phyloP scores from a whole-genome alignment of 139 green algal species.

The Limnomonas spitsbergensis region DNA sequence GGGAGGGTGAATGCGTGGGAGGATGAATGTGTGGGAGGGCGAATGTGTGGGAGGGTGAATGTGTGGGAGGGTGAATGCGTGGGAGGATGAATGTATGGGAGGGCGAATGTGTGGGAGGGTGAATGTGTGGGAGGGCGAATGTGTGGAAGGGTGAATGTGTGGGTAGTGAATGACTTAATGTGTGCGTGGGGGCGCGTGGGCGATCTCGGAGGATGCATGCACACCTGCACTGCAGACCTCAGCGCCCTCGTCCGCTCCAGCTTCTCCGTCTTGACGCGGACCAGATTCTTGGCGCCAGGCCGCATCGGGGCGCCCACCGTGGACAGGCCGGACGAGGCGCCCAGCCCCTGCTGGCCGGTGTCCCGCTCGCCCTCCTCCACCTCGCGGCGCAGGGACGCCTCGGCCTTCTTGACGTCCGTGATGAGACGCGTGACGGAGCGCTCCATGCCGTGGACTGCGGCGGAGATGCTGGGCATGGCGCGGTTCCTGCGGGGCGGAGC shows the following conservation, averaged over 20 bases:
- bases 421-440: constrained; percentile 29
- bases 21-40: too few relatives aligned
- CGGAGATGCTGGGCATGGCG: background rate
- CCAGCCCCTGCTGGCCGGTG: constrained; percentile 2
- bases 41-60: too few relatives aligned
- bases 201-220: too few relatives aligned
- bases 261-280: constrained; percentile 41
- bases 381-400: constrained; percentile 29
- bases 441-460: constrained; percentile 17
- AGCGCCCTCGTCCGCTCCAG: constrained; percentile 41
- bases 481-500: background rate
- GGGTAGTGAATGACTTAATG: too few relatives aligned
- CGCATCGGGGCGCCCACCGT: too few relatives aligned
- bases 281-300: background rate
- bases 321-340: background rate
- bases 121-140: too few relatives aligned
- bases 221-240: constrained; percentile 18
- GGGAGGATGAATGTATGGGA: too few relatives aligned
- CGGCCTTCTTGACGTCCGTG: constrained; percentile 31
- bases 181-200: too few relatives aligned
- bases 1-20: too few relatives aligned
- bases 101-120: too few relatives aligned
- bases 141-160: too few relatives aligned
- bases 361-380: constrained; percentile 33
- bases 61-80: too few relatives aligned